phyloP scores from a whole-genome alignment of 257 asterid species.

The Gentiana straminea region DNA sequence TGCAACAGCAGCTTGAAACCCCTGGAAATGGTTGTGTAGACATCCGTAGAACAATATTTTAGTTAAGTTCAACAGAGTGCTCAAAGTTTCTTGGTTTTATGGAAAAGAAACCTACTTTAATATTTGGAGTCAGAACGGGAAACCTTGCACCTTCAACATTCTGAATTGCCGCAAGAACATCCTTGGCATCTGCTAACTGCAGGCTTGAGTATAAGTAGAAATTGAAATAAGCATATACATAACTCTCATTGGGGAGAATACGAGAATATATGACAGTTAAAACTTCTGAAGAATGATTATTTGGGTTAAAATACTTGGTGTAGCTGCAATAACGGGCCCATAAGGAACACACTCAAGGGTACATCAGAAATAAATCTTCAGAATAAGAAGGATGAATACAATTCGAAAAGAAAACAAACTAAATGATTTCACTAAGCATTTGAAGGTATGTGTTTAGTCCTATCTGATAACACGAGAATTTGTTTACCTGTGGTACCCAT shows the following conservation, averaged over 20 bases:
- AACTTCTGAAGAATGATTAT: not conserved
- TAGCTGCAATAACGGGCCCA: no score
- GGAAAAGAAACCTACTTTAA: constrained; percentile 40
- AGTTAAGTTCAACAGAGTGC: not conserved
- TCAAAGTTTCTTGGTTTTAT: constrained; percentile 1
- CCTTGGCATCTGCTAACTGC: constrained; percentile 88
- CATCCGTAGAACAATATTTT: not conserved
- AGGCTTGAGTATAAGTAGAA: constrained; percentile 11
- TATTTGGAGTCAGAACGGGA: constrained; percentile 88
- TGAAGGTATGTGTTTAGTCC: not conserved
- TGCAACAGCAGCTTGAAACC: constrained; percentile 74
- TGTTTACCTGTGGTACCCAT: constrained; percentile 89
- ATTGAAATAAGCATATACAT: constrained; percentile 10
- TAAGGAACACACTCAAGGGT: no score
- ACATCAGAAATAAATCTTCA: not conserved
- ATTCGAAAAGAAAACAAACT: not conserved
- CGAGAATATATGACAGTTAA: not conserved
- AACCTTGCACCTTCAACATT: constrained; percentile 42
- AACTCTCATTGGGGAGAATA: not conserved
- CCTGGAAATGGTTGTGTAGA: constrained; percentile 33
- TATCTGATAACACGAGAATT: not conserved
- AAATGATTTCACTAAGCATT: no score
- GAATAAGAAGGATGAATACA: not conserved
- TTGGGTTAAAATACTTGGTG: no score
- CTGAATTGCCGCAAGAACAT: constrained; percentile 60